These are phyloP conservation scores for Viola odorata DNA, from an alignment of 345 rosid genomes.

Conservation along the genomic window DNA sequence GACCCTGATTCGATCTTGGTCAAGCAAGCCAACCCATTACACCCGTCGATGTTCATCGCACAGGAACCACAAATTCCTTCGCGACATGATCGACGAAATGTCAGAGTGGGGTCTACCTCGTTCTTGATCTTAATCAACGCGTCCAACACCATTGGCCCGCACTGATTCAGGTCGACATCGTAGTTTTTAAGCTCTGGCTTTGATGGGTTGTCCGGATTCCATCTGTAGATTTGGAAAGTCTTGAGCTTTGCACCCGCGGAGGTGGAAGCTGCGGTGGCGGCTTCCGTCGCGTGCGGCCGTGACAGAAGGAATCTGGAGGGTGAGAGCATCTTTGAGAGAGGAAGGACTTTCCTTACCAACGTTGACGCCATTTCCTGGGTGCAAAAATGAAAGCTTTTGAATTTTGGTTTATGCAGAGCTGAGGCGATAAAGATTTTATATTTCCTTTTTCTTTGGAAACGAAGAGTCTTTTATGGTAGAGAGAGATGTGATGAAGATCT, in stretches of 20 bases:
- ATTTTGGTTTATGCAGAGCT: no score
- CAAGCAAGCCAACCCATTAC: slow-evolving; percentile 88
- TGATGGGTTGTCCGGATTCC: slow-evolving; percentile 77
- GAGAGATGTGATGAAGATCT: no score
- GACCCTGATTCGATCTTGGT: slow-evolving; percentile 58
- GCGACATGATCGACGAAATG: slow-evolving; percentile 93
- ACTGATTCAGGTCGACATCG: slow-evolving; percentile 72
- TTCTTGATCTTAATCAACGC: slow-evolving; percentile 95
- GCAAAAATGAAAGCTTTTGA: no score
- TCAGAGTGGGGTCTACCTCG: slow-evolving; percentile 87
- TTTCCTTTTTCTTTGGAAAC: no score
- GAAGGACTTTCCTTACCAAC: no score
- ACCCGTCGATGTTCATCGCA: slow-evolving; percentile 94
- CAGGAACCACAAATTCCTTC: slow-evolving; percentile 98
- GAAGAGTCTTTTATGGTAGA: no score
- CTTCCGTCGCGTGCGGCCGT: slow-evolving; percentile 45
- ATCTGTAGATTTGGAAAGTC: slow-evolving; percentile 87
- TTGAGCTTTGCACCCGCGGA: slow-evolving; percentile 27
- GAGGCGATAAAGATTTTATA: no score
- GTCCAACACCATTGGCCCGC: slow-evolving; percentile 96
- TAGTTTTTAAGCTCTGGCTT: slow-evolving; percentile 67
- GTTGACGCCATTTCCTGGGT: no score
- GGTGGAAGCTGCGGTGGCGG: slow-evolving; percentile 17
- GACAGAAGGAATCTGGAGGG: slow-evolving; percentile 31
- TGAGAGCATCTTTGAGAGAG: slow-evolving; percentile 5